phyloP scores from a whole-genome alignment of 2,329 filamentous ascomycete species.

The Penicillium polonicum region DNA sequence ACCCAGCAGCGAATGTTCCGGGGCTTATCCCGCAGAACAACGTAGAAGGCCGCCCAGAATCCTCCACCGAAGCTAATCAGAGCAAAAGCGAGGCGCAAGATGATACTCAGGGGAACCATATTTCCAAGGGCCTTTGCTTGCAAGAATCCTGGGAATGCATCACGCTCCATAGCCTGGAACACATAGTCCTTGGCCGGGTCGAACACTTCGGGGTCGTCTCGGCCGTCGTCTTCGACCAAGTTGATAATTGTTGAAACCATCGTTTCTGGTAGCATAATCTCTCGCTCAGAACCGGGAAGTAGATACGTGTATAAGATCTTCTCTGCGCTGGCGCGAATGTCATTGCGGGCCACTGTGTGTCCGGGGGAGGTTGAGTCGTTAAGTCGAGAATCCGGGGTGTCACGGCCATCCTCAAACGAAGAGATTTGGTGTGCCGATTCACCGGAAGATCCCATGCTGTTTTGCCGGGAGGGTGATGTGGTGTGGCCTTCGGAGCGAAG shows the following conservation, averaged over 20 bases:
- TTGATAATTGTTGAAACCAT: constrained; percentile 84
- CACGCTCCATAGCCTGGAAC: constrained; percentile 98
- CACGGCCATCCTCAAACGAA: constrained; percentile 51
- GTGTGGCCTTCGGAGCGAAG: constrained; percentile 61
- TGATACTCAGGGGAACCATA: constrained; percentile 83
- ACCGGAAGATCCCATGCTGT: constrained; percentile 48
- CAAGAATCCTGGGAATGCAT: constrained; percentile 97
- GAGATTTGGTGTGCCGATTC: constrained; percentile 38
- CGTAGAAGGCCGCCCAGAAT: constrained; percentile 90
- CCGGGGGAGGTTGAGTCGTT: constrained; percentile 75
- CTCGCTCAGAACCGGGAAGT: constrained; percentile 89
- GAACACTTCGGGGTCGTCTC: constrained; percentile 96
- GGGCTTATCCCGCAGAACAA: constrained; percentile 83
- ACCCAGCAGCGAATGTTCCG: constrained; percentile 80
- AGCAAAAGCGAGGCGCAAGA: constrained; percentile 81
- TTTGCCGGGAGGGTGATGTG: constrained; percentile 54
- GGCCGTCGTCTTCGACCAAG: constrained; percentile 83
- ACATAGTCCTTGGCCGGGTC: constrained; percentile 98
- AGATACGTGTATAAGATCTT: constrained; percentile 99
- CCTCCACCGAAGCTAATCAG: constrained; percentile 83
- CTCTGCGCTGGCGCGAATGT: constrained; percentile 90
- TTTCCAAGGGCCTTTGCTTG: constrained; percentile 94
- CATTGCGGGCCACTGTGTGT: constrained; percentile 80
- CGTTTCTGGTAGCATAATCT: constrained; percentile 86
- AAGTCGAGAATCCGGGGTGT: constrained; percentile 62